Evolutionary conservation across 1,284 basidiomycete species (phyloP).

Genomic region (Fomitiporia mediterranea): DNA sequence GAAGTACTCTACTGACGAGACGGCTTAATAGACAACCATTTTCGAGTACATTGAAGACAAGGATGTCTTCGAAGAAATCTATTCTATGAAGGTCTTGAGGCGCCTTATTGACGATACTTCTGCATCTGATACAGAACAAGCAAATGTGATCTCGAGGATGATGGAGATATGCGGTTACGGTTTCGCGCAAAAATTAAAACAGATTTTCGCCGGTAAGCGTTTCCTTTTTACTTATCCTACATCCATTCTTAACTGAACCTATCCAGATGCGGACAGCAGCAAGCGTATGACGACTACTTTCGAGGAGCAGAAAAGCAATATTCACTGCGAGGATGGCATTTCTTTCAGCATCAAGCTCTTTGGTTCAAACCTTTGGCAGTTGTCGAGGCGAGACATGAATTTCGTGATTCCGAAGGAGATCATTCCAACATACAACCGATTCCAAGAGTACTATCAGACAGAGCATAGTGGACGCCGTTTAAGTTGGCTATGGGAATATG

Average conservation of each 20-base stretch:
- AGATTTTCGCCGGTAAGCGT: slow-evolving; percentile 90
- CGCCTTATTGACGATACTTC: slow-evolving; percentile 92
- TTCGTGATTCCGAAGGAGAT: slow-evolving; percentile 91
- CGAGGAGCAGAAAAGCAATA: slow-evolving; percentile 89
- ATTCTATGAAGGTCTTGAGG: slow-evolving; percentile 93
- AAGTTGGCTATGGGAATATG: slow-evolving; percentile 98
- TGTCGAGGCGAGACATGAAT: slow-evolving; percentile 78
- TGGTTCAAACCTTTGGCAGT: slow-evolving; percentile 95
- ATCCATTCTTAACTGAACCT: slow-evolving; percentile 15
- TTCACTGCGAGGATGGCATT: slow-evolving; percentile 76
- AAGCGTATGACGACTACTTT: slow-evolving; percentile 96
- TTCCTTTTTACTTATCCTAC: not conserved
- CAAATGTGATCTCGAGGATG: slow-evolving; percentile 97
- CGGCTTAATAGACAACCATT: slow-evolving; percentile 75
- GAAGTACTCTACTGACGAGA: not conserved
- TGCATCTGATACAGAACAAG: slow-evolving; percentile 95
- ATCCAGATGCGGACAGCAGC: slow-evolving; percentile 86
- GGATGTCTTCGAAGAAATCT: slow-evolving; percentile 99
- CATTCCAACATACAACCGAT: slow-evolving; percentile 83
- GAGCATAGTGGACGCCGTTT: slow-evolving; percentile 95
- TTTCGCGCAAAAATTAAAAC: slow-evolving; percentile 95
- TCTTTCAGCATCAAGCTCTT: slow-evolving; percentile 93
- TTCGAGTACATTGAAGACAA: slow-evolving; percentile 99
- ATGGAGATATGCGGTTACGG: slow-evolving; percentile 99
- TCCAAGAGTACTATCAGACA: slow-evolving; percentile 90